Evolutionary conservation across 2,329 filamentous ascomycete species (phyloP), one percentile per base, ranked within the genome.

Genomic region (Fusarium multiceps): DNA sequence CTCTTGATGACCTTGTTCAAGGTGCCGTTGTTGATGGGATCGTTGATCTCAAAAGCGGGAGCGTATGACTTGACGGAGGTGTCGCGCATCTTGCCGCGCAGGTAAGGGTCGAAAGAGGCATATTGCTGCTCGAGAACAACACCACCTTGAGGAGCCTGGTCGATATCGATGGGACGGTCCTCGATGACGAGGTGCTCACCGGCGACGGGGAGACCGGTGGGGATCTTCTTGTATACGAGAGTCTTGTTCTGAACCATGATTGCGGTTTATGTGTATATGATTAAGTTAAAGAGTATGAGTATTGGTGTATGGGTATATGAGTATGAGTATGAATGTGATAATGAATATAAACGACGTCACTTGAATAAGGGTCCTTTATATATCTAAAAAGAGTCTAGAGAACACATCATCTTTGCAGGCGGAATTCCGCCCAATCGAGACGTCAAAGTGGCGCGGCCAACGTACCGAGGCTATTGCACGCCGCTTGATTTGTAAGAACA

Each of bases 31-130:
- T 80, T 81, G 68, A 97, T 87, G 68, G 92, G 88, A 72, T 87
- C 80, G 77, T 85, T 84, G 48, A 92, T 79, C 18, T 84, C 77
- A 75, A 89, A 93, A 16, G 79, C 67, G 2, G 78, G 74, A 3
- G 69, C 46, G 68, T 80, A 96, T 12, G 92, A 93, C 81, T 91
- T 88, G 77, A 63, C 42, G 13, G 42, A 14, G 21, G 91, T 77
- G 49, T 84, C 80, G 49, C 93, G 90, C 92, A 97, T 94, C 72
- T 88, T 88, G 65, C 91, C 92, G 60, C 94, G 91, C 84, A 92
- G 89, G 83, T 97, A 97, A 3, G 93, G 93, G 80, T 97, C 93
- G 81, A 91, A 91, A 42, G 92, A 94, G 69, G 89, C 85, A 79
- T 92, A 93, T 75, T 91, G 86, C 73, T 91, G 87, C 82, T 93